These are phyloP conservation scores for Penicillium mononematosum DNA, from an alignment of 495 filamentous ascomycete species.

Conservation along the genomic window DNA sequence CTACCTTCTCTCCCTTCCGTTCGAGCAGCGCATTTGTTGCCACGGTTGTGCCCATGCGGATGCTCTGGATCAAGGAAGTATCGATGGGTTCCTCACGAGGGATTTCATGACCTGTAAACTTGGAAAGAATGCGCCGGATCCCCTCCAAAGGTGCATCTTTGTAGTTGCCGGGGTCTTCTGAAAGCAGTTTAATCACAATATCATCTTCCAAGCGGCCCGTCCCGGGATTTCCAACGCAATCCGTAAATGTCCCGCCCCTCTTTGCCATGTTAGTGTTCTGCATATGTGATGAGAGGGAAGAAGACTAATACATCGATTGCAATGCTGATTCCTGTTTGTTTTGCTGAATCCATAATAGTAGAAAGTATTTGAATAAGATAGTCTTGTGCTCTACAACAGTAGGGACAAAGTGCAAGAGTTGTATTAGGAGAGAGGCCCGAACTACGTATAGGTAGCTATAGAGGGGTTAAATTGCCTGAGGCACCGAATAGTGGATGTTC, in stretches of 20 bases:
- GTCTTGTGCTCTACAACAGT: too few relatives aligned
- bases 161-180: slow-evolving; percentile 79
- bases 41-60: slow-evolving; percentile 83
- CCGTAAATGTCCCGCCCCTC: slow-evolving; percentile 31
- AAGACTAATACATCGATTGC: slow-evolving; percentile 26
- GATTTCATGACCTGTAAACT: slow-evolving; percentile 67
- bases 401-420: too few relatives aligned
- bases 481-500: too few relatives aligned
- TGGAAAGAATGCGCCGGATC: slow-evolving; percentile 75
- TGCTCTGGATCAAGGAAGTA: slow-evolving; percentile 71
- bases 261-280: slow-evolving; percentile 2
- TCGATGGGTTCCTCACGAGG: slow-evolving; percentile 76
- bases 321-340: slow-evolving; percentile 22
- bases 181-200: slow-evolving; percentile 77
- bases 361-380: neutral
- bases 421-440: too few relatives aligned
- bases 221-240: slow-evolving; percentile 29
- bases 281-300: neutral
- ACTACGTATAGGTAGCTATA: too few relatives aligned
- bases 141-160: slow-evolving; percentile 79
- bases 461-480: too few relatives aligned
- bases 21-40: slow-evolving; percentile 84
- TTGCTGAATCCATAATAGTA: neutral
- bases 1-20: slow-evolving; percentile 84
- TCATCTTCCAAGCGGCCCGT: slow-evolving; percentile 30